Base-by-base conservation (phyloP, 2,329 filamentous ascomycete species). In the Sclerotinia sclerotiorum region DNA sequence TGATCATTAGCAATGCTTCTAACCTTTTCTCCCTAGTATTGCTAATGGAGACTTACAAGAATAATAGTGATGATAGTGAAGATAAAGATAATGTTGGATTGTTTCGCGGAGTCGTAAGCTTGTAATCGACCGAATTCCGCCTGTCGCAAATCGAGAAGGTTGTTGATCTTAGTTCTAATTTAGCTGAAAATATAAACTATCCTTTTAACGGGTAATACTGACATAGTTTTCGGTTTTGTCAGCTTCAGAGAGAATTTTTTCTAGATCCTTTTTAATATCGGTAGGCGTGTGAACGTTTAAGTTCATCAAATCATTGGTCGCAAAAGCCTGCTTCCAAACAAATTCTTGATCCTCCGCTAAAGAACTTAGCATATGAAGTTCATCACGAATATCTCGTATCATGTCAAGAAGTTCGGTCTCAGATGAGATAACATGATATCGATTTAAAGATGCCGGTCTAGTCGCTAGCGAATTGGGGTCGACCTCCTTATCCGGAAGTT, bases 181-280 rank as follows among this genome's bases (percentile, higher is more conserved):
- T 13, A 61, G 57, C 39, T 44, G 11, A 52, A 85, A 83, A 39
- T 84, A 69, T 93, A 91, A 62, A 92, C n/a, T 88, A 69, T 84
- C 79, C 97, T 92, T 79, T 96, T 88, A 49, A 13, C 29, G 51
- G 71, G 88, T 89, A 70, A 92, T 89, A 17, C 74, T 72, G 46
- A 75, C 73, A 56, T 75, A 73, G 24, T 70, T 57, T 52, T 74
- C 72, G 27, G 69, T 71, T 2, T 70, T 68, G 19, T 75, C 71
- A 1, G 67, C 68, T 55, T 74, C 74, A 1, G 57, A 60, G 42
- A 72, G 46, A 44, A 73, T 73, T 2, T 71, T 70, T 10, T 67
- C 57, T 27, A 74, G 72, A 4, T 70, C 54, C 42, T 72, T 74
- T 61, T 75, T 75, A 29, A 75, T 67, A 39, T 74, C 72, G 21